Base-by-base conservation (phyloP, 352 stramenopile species). In the Phytophthora hibernalis region DNA sequence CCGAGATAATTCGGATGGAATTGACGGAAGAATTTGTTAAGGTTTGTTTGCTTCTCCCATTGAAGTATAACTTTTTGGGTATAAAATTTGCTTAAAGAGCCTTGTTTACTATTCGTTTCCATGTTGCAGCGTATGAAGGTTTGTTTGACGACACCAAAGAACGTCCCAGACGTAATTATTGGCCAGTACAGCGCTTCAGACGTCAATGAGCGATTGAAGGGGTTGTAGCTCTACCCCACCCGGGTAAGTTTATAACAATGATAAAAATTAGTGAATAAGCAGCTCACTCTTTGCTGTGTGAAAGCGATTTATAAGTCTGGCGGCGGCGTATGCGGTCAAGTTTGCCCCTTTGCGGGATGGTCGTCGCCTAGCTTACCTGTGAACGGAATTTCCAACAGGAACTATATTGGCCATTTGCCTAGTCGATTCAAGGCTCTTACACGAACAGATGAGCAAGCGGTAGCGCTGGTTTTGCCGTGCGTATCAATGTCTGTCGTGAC, bases 401-500 rank as follows among this genome's bases (percentile, higher is more conserved):
- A 60, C 15, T 60, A 44, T 13, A 60, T 60, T 6, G 53, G 53
- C 2, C n/a, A 43, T 18, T 44, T 60, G 11, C 53, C 53, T 22
- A n/a, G 1, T 9, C 26, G 38, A 0, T 60, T 60, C n/a, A 9
- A 31, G 24, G 9, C 22, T 16, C 5, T 60, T 13, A 52, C 53
- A 11, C 5, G 38, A 12, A 60, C 52, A 2, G 52, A 59, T 24
- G 52, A 59, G 10, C 52, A 59, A 30, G 52, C 52, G 5, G 24
- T 59, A 16, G 37, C 52, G 1, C 16, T 59, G 15, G 38, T 59
- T 16, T 37, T 59, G 5, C 52, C 52, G 15, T 59, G 38, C 26
- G 52, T 59, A 15, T 47, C 52, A 30, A 24, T 59, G 1, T 59
- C 52, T 5, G 24, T 59, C 1, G 55, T 74, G 12, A 65, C 66